Evolutionary conservation across 2,329 filamentous ascomycete genomes (phyloP), one percentile per base, ranked within the genome.

Genomic region (Apiospora kogelbergensis): DNA sequence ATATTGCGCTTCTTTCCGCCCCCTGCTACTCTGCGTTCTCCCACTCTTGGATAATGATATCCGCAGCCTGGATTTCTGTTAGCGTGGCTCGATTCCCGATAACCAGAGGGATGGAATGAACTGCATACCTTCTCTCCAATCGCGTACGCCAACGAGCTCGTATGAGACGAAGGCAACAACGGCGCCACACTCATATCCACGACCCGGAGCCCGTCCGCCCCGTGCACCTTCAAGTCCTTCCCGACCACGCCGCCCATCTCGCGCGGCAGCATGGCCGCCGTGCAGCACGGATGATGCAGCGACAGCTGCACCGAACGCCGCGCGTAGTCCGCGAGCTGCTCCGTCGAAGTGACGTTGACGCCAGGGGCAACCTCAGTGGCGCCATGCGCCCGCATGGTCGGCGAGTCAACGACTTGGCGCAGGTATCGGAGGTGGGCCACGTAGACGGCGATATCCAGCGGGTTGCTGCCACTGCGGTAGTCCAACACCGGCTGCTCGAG

Each of bases 381-480:
- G 11, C 70, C 68, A 6, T 30, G 45, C 20, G 17, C 40, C 13
- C 45, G 60, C 65, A 72, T 22, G 5, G 68, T 66, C 26, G 66
- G 66, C 5, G 68, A 69, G 68, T 76, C 73, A 4, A 68, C 45
- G 6, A 73, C 67, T 24, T 70, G 69, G 6, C 76, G 70, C 72
- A 74, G 73, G 66, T 75, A 76, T 63, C 73, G 73, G 48, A 75
- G 71, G 20, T 73, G 72, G 68, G 75, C 74, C 1, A 71, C 71
- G 68, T 73, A 72, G 67, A 77, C 68, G 13, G 74, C 72, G 30
- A 77, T 63, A 60, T 76, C 75, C 17, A 76, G 65, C 6, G 73
- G 69, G 70, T 77, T 76, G 3, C 71, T 71, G 2, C 69, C 73
- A 15, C 70, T 73, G 46, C 76, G 73, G 72, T 77, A 77, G 69